phyloP scores from a whole-genome alignment of 2,329 filamentous ascomycete genomes.

The Epicoccum sorghinum region DNA sequence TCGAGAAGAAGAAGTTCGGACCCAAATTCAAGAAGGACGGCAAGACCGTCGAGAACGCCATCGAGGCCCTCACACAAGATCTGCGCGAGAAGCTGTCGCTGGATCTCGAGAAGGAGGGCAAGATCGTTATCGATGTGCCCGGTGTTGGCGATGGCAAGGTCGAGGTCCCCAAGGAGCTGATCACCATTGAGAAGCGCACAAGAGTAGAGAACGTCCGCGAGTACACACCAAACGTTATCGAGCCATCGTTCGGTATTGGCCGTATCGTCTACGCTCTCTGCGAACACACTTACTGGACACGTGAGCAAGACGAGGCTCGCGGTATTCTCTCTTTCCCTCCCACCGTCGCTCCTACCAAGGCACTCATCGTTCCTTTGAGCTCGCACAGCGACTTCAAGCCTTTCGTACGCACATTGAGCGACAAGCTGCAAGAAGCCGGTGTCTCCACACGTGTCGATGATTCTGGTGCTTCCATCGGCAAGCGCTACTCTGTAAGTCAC shows the following conservation, averaged over 20 bases:
- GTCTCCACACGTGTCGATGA: slow-evolving; percentile 88
- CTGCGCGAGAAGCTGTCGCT: slow-evolving; percentile 80
- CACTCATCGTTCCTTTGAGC: slow-evolving; percentile 88
- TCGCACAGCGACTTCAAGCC: slow-evolving; percentile 80
- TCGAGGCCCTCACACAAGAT: slow-evolving; percentile 78
- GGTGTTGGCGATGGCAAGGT: slow-evolving; percentile 73
- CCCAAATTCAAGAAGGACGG: slow-evolving; percentile 91
- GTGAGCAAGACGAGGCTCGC: slow-evolving; percentile 81
- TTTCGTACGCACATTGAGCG: slow-evolving; percentile 73
- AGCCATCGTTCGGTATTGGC: slow-evolving; percentile 97
- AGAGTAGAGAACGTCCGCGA: slow-evolving; percentile 83
- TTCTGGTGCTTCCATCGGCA: slow-evolving; percentile 89
- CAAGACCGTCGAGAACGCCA: slow-evolving; percentile 80
- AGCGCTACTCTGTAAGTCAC: slow-evolving; percentile 67
- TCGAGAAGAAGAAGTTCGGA: slow-evolving; percentile 96
- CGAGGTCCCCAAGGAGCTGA: slow-evolving; percentile 77
- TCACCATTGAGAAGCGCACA: slow-evolving; percentile 84
- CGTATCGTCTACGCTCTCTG: slow-evolving; percentile 92
- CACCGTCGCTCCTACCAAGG: slow-evolving; percentile 89
- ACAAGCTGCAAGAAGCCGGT: slow-evolving; percentile 75
- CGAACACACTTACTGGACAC: slow-evolving; percentile 95
- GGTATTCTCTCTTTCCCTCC: slow-evolving; percentile 78
- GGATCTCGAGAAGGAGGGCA: slow-evolving; percentile 73
- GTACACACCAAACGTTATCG: slow-evolving; percentile 94
- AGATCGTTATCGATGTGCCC: slow-evolving; percentile 77